A percentile compares a stretch with the other conserved stretches of the same genome.
Evolutionary conservation across 1,139 yeast genomes (phyloP).

Genomic region (Trichomonascaceae sp.): DNA sequence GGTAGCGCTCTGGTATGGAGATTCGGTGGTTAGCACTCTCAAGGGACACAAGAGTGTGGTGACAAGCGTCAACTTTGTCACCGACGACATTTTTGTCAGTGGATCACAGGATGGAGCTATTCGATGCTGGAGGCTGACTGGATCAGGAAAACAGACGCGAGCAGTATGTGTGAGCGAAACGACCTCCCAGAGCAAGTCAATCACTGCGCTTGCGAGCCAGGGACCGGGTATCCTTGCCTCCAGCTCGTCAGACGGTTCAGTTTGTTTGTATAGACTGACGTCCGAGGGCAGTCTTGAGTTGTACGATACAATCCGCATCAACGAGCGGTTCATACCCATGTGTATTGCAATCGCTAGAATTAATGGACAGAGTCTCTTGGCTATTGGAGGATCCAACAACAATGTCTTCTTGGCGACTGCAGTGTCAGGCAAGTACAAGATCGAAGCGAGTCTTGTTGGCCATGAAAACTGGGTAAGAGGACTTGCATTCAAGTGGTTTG

Average conservation of each 20-base stretch:
- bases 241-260: conserved; percentile 55
- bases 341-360: conserved; percentile 16
- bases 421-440: conserved; percentile 13
- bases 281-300: conserved; percentile 4
- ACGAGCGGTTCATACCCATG: conserved; percentile 49
- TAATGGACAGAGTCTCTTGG: conserved; percentile 6
- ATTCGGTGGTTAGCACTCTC: conserved; percentile 24
- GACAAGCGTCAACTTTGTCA: conserved; percentile 22
- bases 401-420: conserved; percentile 38
- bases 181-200: conserved; percentile 31
- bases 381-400: conserved; percentile 72
- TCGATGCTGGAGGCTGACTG: conserved; percentile 41
- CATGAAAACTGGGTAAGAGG: conserved; percentile 93
- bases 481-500: conserved; percentile 41
- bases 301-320: conserved; percentile 11
- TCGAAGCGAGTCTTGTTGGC: conserved; percentile 52
- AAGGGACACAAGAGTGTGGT: conserved; percentile 22
- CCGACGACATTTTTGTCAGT: conserved; percentile 37
- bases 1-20: conserved; percentile 70
- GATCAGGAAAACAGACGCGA: conserved; percentile 3
- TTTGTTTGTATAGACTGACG: conserved; percentile 36
- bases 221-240: conserved; percentile 34
- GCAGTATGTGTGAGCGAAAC: conserved; percentile 24
- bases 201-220: conserved; percentile 35
- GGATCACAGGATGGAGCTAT: conserved; percentile 54